Conservation (phyloP, 331 rosid genomes). For the Stylosanthes scabra region DNA sequence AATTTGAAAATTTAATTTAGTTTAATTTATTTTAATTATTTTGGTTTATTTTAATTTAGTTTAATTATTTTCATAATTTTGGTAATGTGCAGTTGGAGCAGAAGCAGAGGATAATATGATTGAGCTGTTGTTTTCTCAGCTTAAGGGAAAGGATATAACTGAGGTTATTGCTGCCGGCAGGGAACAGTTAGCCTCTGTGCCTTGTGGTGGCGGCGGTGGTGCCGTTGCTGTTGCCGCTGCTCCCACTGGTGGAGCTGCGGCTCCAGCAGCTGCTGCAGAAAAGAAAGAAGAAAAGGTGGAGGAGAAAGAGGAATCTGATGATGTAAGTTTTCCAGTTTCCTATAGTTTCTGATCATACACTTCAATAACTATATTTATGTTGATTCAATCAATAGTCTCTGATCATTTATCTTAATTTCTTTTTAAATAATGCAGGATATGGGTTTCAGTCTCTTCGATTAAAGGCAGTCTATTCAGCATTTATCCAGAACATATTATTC, state of each 20-base stretch:
- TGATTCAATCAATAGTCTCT: conserved; percentile 1
- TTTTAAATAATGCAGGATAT: conserved; percentile 65
- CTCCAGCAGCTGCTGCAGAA: conserved; percentile 62
- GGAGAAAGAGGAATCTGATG: conserved; percentile 80
- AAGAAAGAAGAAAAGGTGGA: conserved; percentile 79
- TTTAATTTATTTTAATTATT: too few relatives aligned
- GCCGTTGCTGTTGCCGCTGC: conserved; percentile 35
- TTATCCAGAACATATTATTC: conserved; percentile 25
- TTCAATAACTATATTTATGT: background rate
- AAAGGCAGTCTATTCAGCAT: conserved; percentile 26
- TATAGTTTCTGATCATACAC: background rate
- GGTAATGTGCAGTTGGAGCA: conserved; percentile 48
- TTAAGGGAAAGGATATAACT: conserved; percentile 50
- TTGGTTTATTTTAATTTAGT: too few relatives aligned
- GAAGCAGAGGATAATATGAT: conserved; percentile 49
- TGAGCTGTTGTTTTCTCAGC: conserved; percentile 47
- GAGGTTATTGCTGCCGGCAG: conserved; percentile 60
- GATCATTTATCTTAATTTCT: conserved; percentile 3
- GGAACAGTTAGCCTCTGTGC: conserved; percentile 58
- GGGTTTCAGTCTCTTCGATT: conserved; percentile 89
- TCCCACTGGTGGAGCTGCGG: conserved; percentile 45
- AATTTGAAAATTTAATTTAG: too few relatives aligned
- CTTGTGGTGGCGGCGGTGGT: conserved; percentile 47
- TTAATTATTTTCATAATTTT: background rate
- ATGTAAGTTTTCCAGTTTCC: conserved; percentile 47